These are phyloP conservation scores for Cyclaneusma minus DNA, from an alignment of 2,329 filamentous ascomycete species.

Conservation along the genomic window DNA sequence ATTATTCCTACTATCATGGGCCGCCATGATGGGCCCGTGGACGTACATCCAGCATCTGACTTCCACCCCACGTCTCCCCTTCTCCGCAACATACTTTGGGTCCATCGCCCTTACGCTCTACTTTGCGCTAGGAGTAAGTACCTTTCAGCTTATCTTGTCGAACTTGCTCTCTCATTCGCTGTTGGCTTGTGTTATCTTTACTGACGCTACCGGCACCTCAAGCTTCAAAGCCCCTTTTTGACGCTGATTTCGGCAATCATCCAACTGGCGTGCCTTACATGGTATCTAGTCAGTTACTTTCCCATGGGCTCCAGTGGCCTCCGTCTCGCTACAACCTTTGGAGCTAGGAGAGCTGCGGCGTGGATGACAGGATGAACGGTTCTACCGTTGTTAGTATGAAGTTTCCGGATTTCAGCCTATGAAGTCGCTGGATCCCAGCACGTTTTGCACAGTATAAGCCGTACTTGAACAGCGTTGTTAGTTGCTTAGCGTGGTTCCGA, in stretches of 20 bases:
- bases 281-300: slow-evolving; percentile 96
- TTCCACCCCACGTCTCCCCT: slow-evolving; percentile 73
- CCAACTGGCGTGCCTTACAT: slow-evolving; percentile 69
- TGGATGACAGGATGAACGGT: slow-evolving; percentile 72
- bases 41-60: slow-evolving; percentile 72
- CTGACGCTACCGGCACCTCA: slow-evolving; percentile 14
- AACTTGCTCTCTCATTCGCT: slow-evolving; percentile 6
- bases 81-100: slow-evolving; percentile 89
- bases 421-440: too few species aligned
- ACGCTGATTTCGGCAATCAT: slow-evolving; percentile 73
- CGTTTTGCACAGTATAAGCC: too few species aligned
- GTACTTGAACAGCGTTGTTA: too few species aligned
- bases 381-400: too few species aligned
- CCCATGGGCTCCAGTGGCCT: slow-evolving; percentile 88
- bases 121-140: slow-evolving; percentile 80
- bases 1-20: slow-evolving; percentile 84
- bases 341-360: slow-evolving; percentile 65
- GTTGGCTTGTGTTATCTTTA: slow-evolving; percentile 3
- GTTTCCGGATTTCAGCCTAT: too few species aligned
- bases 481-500: too few species aligned
- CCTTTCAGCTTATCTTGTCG: slow-evolving; percentile 1
- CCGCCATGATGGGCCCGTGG: slow-evolving; percentile 82
- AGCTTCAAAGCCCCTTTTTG: slow-evolving; percentile 74
- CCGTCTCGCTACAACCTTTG: slow-evolving; percentile 74
- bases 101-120: slow-evolving; percentile 82